Conservation (phyloP, 345 rosid species). For the Populus deltoides region DNA sequence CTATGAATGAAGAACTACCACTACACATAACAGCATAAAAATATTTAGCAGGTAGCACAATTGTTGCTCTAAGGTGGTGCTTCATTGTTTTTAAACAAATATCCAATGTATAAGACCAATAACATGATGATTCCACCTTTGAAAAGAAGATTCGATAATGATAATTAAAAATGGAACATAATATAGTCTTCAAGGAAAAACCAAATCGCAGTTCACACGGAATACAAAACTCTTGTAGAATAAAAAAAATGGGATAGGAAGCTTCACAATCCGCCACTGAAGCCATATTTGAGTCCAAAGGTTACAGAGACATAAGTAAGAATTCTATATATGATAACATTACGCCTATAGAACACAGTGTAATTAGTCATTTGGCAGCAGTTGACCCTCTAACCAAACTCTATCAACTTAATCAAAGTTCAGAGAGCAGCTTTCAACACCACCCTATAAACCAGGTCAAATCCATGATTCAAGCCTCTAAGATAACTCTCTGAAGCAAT, state of each 20-base stretch:
- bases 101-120: neutral
- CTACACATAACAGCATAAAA: neutral
- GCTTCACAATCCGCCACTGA: too few species aligned
- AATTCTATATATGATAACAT: neutral
- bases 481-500: too few species aligned
- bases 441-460: too few species aligned
- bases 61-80: neutral
- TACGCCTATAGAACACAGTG: too few species aligned
- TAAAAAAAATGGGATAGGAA: neutral
- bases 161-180: neutral
- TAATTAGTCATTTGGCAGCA: too few species aligned
- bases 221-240: neutral
- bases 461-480: too few species aligned
- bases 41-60: neutral
- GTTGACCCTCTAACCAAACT: too few species aligned
- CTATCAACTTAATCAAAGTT: too few species aligned
- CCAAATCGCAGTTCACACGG: neutral
- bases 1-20: neutral
- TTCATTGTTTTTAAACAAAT: neutral
- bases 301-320: neutral
- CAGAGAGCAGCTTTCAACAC: too few species aligned
- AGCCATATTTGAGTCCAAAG: neutral
- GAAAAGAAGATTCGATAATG: neutral
- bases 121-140: neutral
- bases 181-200: neutral